Evolutionary conservation across 495 filamentous ascomycete species (phyloP).

Genomic region (Melanomma pulvis-pyrius): DNA sequence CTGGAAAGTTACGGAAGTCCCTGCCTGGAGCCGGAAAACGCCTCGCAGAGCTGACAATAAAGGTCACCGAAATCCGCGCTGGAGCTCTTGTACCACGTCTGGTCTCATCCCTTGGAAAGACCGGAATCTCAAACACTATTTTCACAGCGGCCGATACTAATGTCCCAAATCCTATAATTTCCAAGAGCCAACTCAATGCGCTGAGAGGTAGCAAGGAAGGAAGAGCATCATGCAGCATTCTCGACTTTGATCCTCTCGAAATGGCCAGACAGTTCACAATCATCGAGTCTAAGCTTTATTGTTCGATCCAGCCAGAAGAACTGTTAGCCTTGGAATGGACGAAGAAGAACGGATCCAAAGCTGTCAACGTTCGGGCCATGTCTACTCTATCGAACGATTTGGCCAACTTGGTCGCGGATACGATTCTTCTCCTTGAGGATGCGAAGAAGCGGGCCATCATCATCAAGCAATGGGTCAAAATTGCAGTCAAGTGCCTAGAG

Average conservation of each 20-base stretch:
- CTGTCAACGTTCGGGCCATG: slow-evolving; percentile 94
- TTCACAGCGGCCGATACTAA: slow-evolving; percentile 67
- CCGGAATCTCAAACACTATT: slow-evolving; percentile 70
- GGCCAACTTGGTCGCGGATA: slow-evolving; percentile 93
- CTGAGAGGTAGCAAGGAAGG: slow-evolving; percentile 75
- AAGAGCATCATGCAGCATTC: slow-evolving; percentile 69
- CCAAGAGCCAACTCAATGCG: slow-evolving; percentile 72
- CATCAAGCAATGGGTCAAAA: slow-evolving; percentile 99
- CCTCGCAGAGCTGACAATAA: slow-evolving; percentile 74
- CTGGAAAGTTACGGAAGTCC: slow-evolving; percentile 63
- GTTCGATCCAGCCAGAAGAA: slow-evolving; percentile 89
- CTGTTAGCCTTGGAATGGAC: slow-evolving; percentile 94
- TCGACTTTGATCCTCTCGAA: slow-evolving; percentile 93
- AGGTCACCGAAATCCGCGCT: slow-evolving; percentile 70
- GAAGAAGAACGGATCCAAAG: slow-evolving; percentile 74
- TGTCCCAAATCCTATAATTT: slow-evolving; percentile 68
- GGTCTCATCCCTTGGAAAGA: slow-evolving; percentile 87
- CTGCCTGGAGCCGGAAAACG: slow-evolving; percentile 79
- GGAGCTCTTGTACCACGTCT: slow-evolving; percentile 83
- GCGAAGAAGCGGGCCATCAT: slow-evolving; percentile 85
- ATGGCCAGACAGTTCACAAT: slow-evolving; percentile 91
- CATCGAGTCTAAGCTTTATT: slow-evolving; percentile 92
- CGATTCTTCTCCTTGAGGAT: slow-evolving; percentile 82
- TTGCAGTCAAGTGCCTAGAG: slow-evolving; percentile 81
- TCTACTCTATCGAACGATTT: slow-evolving; percentile 88